Conservation (phyloP, 2,329 filamentous ascomycete genomes). For the Alternaria consortialis region DNA sequence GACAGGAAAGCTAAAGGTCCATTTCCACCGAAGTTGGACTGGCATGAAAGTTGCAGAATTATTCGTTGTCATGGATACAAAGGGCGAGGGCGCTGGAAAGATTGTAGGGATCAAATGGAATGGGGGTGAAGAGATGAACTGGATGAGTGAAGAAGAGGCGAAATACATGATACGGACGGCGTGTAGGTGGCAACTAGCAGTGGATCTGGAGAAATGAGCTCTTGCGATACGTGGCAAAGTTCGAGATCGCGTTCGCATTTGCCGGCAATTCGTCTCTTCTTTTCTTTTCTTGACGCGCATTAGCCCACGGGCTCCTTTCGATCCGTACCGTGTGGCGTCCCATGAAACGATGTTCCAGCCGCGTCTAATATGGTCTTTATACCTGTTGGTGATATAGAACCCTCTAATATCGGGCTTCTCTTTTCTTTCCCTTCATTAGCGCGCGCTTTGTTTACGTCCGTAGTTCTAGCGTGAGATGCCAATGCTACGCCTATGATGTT, state of each 20-base stretch:
- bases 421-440: background rate
- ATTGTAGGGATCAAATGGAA: conserved; percentile 50
- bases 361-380: background rate
- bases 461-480: background rate
- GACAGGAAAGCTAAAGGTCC: conserved; percentile 46
- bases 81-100: conserved; percentile 47
- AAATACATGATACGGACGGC: conserved; percentile 39
- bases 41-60: conserved; percentile 47
- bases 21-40: conserved; percentile 46
- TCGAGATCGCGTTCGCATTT: background rate
- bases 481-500: background rate
- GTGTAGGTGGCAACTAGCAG: conserved; percentile 36
- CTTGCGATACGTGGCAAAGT: background rate
- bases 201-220: conserved; percentile 63
- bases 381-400: background rate
- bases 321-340: conserved; percentile 3
- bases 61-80: conserved; percentile 47
- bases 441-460: background rate
- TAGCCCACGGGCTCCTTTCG: background rate
- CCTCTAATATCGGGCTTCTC: background rate
- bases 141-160: conserved; percentile 40
- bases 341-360: background rate
- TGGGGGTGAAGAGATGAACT: conserved; percentile 35
- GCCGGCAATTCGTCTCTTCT: background rate
- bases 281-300: conserved; percentile 5